Evolutionary conservation across 2,329 filamentous ascomycete species (phyloP).

Genomic region (Neofusicoccum sp.): DNA sequence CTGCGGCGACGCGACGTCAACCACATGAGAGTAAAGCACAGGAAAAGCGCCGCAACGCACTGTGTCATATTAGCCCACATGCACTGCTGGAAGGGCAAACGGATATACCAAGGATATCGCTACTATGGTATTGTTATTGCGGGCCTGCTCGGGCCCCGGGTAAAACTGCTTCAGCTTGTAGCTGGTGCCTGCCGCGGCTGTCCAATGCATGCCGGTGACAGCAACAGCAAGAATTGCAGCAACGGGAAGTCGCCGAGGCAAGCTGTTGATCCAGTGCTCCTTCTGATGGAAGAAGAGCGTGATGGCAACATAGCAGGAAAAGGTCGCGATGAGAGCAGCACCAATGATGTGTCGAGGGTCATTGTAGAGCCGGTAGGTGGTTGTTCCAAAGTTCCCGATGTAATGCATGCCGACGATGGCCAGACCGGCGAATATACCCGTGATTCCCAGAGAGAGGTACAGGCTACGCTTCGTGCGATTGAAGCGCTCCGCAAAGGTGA

Average conservation of each 20-base stretch:
- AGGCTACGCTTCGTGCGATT: conserved; percentile 30
- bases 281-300: conserved; percentile 77
- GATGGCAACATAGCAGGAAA: conserved; percentile 70
- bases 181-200: conserved; percentile 69
- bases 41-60: conserved; percentile 43
- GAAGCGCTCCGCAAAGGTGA: conserved; percentile 63
- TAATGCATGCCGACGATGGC: conserved; percentile 88
- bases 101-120: conserved; percentile 68
- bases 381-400: conserved; percentile 79
- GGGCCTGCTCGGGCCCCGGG: conserved; percentile 40
- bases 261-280: conserved; percentile 74
- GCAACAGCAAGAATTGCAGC: conserved; percentile 70
- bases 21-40: conserved; percentile 36
- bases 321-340: conserved; percentile 71
- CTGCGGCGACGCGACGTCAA: conserved; percentile 41
- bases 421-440: conserved; percentile 70
- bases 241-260: conserved; percentile 72
- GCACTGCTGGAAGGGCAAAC: no score
- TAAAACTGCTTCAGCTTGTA: conserved; percentile 62
- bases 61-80: conserved; percentile 23
- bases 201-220: conserved; percentile 88
- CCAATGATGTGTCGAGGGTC: conserved; percentile 63
- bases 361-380: conserved; percentile 73
- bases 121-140: conserved; percentile 71
- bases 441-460: conserved; percentile 48